phyloP scores from a whole-genome alignment of 441 rosid species.

The Metrosideros polymorpha region DNA sequence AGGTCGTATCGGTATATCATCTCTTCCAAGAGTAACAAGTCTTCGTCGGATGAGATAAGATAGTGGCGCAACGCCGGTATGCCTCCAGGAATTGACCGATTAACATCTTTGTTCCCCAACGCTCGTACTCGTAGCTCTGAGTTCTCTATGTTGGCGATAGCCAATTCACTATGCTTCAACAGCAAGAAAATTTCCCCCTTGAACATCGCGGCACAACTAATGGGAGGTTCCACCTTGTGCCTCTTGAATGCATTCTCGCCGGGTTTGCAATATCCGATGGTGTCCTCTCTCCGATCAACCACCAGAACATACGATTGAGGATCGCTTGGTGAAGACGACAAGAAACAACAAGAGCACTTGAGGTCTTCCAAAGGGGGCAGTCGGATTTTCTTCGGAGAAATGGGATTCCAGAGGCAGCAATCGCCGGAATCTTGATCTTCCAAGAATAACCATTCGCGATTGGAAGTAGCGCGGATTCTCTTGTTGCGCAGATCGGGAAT shows the following conservation, averaged over 20 bases:
- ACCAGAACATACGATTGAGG: neutral
- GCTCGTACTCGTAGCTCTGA: neutral
- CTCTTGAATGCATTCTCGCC: neutral
- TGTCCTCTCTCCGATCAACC: neutral
- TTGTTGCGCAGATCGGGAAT: neutral
- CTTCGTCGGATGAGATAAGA: neutral
- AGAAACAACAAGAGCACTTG: neutral
- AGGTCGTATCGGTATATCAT: neutral
- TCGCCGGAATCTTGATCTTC: neutral
- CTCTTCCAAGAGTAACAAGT: neutral
- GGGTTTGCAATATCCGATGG: neutral
- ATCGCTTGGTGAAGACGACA: neutral
- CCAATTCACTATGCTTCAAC: fast-evolving
- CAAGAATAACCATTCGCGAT: neutral
- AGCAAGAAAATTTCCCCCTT: neutral
- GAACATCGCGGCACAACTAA: neutral
- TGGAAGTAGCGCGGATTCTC: neutral
- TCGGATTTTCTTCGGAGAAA: neutral
- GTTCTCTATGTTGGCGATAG: neutral
- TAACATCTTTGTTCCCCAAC: neutral
- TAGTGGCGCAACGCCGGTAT: fast-evolving
- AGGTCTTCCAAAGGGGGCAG: neutral
- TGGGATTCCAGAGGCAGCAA: neutral
- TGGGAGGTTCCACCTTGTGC: neutral
- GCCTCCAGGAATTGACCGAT: neutral